phyloP scores from a whole-genome alignment of 2,329 filamentous ascomycete genomes.

The Apiospora hydei region DNA sequence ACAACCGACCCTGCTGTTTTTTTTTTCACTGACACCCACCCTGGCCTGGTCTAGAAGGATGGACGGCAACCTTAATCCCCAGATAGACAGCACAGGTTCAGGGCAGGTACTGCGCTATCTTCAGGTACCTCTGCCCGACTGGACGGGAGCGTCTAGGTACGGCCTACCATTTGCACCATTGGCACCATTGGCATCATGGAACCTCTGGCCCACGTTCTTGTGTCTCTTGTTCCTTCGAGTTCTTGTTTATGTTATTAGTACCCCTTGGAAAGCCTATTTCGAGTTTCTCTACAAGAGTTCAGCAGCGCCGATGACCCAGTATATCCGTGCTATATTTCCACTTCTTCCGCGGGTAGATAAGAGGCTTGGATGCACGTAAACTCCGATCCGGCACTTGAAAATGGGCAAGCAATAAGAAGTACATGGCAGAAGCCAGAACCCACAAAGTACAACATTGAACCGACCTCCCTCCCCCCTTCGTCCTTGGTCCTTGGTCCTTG shows the following conservation, averaged over 20 bases:
- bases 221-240: neutral
- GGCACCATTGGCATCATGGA: no score
- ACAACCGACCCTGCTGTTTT: conserved; percentile 15
- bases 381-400: neutral
- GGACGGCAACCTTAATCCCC: conserved; percentile 19
- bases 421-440: conserved; percentile 17
- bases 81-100: conserved; percentile 7
- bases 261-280: neutral
- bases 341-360: neutral
- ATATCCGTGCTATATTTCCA: neutral
- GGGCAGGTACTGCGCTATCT: conserved; percentile 14
- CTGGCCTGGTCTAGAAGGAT: conserved; percentile 14
- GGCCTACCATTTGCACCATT: neutral
- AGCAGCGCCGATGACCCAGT: neutral
- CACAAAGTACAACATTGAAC: neutral
- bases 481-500: neutral
- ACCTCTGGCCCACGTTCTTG: neutral
- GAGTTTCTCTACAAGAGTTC: neutral
- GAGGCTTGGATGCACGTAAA: neutral
- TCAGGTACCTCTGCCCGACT: neutral
- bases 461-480: neutral
- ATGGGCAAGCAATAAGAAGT: neutral
- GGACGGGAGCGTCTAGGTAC: no score
- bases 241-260: neutral
- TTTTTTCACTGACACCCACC: conserved; percentile 12